A percentile compares a stretch with the other conserved stretches of the same genome.
These are phyloP conservation scores for Exobasidium rhododendri DNA, from an alignment of 1,284 basidiomycete genomes.

Conservation along the genomic window DNA sequence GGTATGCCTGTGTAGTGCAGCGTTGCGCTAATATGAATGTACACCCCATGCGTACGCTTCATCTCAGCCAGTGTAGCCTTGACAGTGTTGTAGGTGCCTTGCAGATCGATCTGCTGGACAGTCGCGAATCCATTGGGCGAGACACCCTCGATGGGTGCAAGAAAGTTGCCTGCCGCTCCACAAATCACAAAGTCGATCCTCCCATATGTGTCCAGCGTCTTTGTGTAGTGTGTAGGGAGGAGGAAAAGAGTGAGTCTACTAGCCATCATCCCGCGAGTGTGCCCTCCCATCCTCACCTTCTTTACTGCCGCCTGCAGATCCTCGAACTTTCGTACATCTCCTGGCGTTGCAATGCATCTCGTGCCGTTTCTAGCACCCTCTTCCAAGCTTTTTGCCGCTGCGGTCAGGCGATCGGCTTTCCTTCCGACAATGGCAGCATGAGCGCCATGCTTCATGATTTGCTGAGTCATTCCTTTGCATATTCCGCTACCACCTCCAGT, in stretches of 20 bases:
- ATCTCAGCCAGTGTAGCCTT: constrained; percentile 44
- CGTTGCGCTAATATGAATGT: constrained; percentile 86
- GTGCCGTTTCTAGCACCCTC: constrained; percentile 63
- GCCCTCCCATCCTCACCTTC: constrained; percentile 30
- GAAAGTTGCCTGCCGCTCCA: constrained; percentile 62
- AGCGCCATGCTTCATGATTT: constrained; percentile 76
- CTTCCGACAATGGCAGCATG: constrained; percentile 78
- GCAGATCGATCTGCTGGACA: constrained; percentile 87
- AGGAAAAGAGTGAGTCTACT: neutral
- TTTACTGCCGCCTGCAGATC: constrained; percentile 73
- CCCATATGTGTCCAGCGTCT: constrained; percentile 74
- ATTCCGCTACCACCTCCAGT: constrained; percentile 69
- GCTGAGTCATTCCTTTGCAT: constrained; percentile 74
- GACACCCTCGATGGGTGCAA: constrained; percentile 50
- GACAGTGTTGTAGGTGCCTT: constrained; percentile 90
- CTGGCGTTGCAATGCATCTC: constrained; percentile 70
- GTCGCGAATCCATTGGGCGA: constrained; percentile 67
- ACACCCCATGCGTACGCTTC: constrained; percentile 63
- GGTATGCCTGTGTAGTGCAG: constrained; percentile 85
- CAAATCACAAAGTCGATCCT: constrained; percentile 92
- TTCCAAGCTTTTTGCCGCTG: constrained; percentile 71
- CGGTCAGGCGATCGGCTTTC: constrained; percentile 74
- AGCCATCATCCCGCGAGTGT: neutral
- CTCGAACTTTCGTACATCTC: constrained; percentile 77
- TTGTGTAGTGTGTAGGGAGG: too few relatives aligned